Evolutionary conservation across 805 yeast species (phyloP), one percentile per base, ranked within the genome.

Genomic region (Candida parachauliodes): DNA sequence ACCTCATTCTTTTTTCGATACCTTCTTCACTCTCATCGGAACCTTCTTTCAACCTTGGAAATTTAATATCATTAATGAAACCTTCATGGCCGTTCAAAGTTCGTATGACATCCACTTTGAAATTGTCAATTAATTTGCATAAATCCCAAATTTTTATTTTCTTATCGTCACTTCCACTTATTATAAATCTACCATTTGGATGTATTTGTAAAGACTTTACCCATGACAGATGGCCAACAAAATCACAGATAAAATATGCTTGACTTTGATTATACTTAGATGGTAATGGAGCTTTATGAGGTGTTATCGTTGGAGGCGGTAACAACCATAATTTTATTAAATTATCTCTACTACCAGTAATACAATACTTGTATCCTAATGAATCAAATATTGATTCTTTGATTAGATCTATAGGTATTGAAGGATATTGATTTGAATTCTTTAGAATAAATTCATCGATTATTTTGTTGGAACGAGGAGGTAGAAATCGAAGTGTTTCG

Each of bases 221-320:
- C 98, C 98, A 89, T 8, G 93, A 84, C 34, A 78, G 77, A 58
- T 89, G 97, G 2, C 93, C 96, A 5, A 61, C 50, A 8, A 87
- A 60, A 14, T 79, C 77, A 17, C 70, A 66, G 1, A 87, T 50
- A 18, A 76, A 61, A 48, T 68, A 71, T 2, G 85, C 91, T 33
- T 79, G 76, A 1, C 84, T 77, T 49, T 79, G 73, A 15, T 74
- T 58, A 17, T 55, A 46, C 21, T 53, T 50, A 0, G 78, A 60
- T 0, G 88, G 84, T 28, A 75, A 60, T 6, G 84, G 83, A 15
- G 69, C 61, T 18, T 77, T 57, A 48, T 76, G 76, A 2, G 80
- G 74, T 22, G 73, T 59, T n/a, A 77, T 40, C 7, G 63, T 68
- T 1, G 91, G 89, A 1, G 79, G 57, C 1, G 88, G 88, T n/a